phyloP scores from a whole-genome alignment of 495 filamentous ascomycete genomes.

The Annulohypoxylon stygium region DNA sequence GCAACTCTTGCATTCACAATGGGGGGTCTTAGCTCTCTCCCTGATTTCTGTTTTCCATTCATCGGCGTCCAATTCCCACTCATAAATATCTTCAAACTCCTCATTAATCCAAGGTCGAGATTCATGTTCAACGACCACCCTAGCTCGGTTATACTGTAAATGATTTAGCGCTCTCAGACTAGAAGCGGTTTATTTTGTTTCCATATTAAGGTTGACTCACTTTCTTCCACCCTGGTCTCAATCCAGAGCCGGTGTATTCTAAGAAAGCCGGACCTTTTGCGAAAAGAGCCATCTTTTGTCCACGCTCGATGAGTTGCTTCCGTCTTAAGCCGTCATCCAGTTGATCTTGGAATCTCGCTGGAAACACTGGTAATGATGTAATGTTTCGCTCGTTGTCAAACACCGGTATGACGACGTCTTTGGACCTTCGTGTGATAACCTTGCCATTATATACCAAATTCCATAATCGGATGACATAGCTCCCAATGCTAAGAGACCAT shows the following conservation, averaged over 20 bases:
- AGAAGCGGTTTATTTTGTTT: not conserved
- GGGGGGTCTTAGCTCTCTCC: slow-evolving; percentile 20
- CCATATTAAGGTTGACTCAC: not conserved
- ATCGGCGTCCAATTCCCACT: slow-evolving; percentile 4
- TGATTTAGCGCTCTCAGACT: not conserved
- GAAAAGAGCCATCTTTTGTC: not conserved
- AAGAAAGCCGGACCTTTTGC: slow-evolving; percentile 20
- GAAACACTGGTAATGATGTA: slow-evolving; percentile 18
- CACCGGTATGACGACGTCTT: not conserved
- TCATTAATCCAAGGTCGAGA: slow-evolving; percentile 18
- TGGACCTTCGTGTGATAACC: not conserved
- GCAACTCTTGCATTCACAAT: slow-evolving; percentile 15
- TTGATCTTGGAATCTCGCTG: slow-evolving; percentile 9
- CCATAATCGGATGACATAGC: slow-evolving; percentile 17
- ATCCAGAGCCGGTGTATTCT: slow-evolving; percentile 18
- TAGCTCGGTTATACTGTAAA: slow-evolving; percentile 20
- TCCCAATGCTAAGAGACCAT: slow-evolving; percentile 13
- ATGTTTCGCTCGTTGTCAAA: slow-evolving; percentile 22
- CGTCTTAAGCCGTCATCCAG: not conserved
- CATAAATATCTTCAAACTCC: not conserved
- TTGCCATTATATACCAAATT: slow-evolving; percentile 20
- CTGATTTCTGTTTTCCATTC: slow-evolving; percentile 1
- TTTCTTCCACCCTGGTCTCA: slow-evolving; percentile 19
- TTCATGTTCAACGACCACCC: slow-evolving; percentile 23
- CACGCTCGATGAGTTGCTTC: slow-evolving; percentile 21